A percentile compares a stretch with the other conserved stretches of the same genome.
Evolutionary conservation across 345 rosid species (phyloP).

Genomic region (Crucihimalaya himalaica): DNA sequence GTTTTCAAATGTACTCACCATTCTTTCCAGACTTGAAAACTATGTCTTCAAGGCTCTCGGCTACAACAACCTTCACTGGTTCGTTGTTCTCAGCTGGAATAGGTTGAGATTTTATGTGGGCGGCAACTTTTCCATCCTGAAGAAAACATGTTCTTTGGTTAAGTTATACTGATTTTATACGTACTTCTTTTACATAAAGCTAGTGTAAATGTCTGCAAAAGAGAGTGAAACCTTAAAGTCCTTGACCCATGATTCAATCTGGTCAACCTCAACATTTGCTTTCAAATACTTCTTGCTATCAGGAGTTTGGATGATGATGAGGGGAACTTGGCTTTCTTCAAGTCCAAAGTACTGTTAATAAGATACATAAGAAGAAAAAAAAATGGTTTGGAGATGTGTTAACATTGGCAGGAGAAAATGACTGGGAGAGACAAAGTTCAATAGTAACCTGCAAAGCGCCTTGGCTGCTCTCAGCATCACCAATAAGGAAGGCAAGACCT

Average conservation of each 20-base stretch:
- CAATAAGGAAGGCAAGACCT: slow-evolving; percentile 73
- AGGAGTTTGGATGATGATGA: slow-evolving; percentile 64
- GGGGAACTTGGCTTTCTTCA: slow-evolving; percentile 78
- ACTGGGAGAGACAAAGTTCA: neutral
- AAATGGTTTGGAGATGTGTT: slow-evolving; percentile 6
- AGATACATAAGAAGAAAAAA: slow-evolving; percentile 20
- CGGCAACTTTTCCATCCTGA: slow-evolving; percentile 83
- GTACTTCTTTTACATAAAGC: neutral
- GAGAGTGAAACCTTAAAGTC: slow-evolving; percentile 68
- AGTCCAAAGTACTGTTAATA: slow-evolving; percentile 87
- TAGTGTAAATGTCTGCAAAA: slow-evolving; percentile 3
- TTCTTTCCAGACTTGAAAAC: slow-evolving; percentile 86
- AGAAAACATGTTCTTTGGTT: slow-evolving; percentile 36
- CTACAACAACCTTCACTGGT: slow-evolving; percentile 92
- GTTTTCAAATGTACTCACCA: slow-evolving; percentile 48
- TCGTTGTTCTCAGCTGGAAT: slow-evolving; percentile 78
- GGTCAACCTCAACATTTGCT: slow-evolving; percentile 60
- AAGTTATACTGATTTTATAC: neutral
- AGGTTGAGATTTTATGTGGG: slow-evolving; percentile 81
- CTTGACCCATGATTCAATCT: slow-evolving; percentile 81
- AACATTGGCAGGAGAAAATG: neutral
- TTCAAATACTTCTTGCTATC: slow-evolving; percentile 82
- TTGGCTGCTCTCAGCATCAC: slow-evolving; percentile 86
- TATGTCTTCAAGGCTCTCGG: slow-evolving; percentile 74
- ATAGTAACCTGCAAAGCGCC: slow-evolving; percentile 79